Conservation (phyloP, 2,329 filamentous ascomycete species). For the Paracoccidioides lutzii region DNA sequence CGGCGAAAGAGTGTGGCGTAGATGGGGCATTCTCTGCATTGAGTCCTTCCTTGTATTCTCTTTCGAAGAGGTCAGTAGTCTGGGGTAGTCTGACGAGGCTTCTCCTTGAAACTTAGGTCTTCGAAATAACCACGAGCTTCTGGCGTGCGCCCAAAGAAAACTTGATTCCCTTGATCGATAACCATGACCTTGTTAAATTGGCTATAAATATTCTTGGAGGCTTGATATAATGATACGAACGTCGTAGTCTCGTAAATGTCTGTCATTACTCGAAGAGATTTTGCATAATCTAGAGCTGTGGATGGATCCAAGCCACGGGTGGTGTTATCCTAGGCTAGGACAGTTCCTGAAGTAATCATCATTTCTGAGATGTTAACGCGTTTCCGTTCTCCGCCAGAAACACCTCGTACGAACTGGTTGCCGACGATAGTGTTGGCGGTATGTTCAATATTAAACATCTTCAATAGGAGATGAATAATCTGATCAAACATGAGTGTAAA, state of each 20-base stretch:
- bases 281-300: slow-evolving; percentile 53
- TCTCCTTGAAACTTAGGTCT: slow-evolving; percentile 58
- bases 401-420: slow-evolving; percentile 64
- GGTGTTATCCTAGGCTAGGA: slow-evolving; percentile 65
- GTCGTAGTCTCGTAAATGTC: slow-evolving; percentile 74
- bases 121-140: slow-evolving; percentile 66
- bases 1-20: slow-evolving; percentile 56
- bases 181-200: slow-evolving; percentile 77
- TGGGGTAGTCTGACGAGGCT: slow-evolving; percentile 64
- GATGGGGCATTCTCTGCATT: slow-evolving; percentile 39
- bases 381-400: slow-evolving; percentile 68
- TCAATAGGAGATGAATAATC: slow-evolving; percentile 60
- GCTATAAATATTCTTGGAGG: slow-evolving; percentile 66
- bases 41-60: slow-evolving; percentile 58
- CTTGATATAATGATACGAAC: slow-evolving; percentile 77
- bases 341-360: slow-evolving; percentile 60
- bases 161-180: slow-evolving; percentile 61
- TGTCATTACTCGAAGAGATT: slow-evolving; percentile 64
- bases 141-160: slow-evolving; percentile 57
- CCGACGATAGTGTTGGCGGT: slow-evolving; percentile 76
- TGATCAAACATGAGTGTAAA: slow-evolving; percentile 22
- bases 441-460: slow-evolving; percentile 91
- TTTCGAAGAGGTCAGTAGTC: slow-evolving; percentile 79
- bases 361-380: slow-evolving; percentile 74
- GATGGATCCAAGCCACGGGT: slow-evolving; percentile 57